Conservation (phyloP, 2,329 filamentous ascomycete genomes). For the Calonectria ilicicola region DNA sequence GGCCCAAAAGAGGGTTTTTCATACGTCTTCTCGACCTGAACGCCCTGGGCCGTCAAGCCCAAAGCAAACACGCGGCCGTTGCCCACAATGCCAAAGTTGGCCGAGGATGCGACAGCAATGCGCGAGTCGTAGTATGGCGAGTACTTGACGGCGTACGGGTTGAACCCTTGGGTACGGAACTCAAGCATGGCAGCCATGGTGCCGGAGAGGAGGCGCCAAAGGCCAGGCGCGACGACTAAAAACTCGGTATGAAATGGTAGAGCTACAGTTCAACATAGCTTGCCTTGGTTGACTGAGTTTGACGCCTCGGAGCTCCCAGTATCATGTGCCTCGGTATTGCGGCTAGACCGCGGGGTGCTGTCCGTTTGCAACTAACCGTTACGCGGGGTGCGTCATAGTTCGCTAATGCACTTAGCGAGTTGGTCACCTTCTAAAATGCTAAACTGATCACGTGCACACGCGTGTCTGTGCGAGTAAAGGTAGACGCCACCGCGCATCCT, state of each 20-base stretch:
- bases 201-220: conserved; percentile 19
- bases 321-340: conserved; percentile 52
- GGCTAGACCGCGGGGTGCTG: conserved; percentile 38
- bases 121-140: conserved; percentile 98
- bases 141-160: conserved; percentile 97
- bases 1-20: conserved; percentile 32
- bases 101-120: conserved; percentile 88
- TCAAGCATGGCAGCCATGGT: conserved; percentile 81
- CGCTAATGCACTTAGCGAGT: conserved; percentile 33
- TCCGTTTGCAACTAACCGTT: conserved; percentile 32
- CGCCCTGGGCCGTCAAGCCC: conserved; percentile 83
- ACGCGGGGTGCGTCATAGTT: conserved; percentile 26
- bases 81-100: conserved; percentile 97
- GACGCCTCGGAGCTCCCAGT: conserved; percentile 23
- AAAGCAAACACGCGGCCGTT: conserved; percentile 92
- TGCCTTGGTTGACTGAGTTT: background rate
- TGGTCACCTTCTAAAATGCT: background rate
- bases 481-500: conserved; percentile 27
- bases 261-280: conserved; percentile 19
- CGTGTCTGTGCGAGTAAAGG: conserved; percentile 20
- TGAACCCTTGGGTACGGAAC: conserved; percentile 92
- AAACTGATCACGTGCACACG: conserved; percentile 44
- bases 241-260: conserved; percentile 26
- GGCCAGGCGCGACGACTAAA: conserved; percentile 34
- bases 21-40: conserved; percentile 86